Percentiles rank a stretch among this genome's conserved stretches.
phyloP scores from a whole-genome alignment of 306 rosid genomes.

The Sechiopsis laciniata region DNA sequence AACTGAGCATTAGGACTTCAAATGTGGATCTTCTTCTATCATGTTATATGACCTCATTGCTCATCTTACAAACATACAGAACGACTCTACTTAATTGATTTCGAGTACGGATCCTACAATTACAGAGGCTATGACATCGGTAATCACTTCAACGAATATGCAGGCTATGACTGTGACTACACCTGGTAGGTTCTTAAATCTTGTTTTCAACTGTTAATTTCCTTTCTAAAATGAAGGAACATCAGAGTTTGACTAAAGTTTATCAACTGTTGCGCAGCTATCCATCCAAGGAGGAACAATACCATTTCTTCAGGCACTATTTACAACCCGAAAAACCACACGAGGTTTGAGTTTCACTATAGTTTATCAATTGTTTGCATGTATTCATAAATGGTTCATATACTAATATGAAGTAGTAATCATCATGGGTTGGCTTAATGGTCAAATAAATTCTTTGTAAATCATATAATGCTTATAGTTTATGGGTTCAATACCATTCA shows the following conservation, averaged over 20 bases:
- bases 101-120: constrained; percentile 93
- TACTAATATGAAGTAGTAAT: neutral
- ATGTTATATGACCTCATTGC: constrained; percentile 20
- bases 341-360: constrained; percentile 42
- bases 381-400: neutral
- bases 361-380: neutral
- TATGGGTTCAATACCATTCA: too few species aligned
- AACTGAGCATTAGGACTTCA: neutral
- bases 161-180: constrained; percentile 82
- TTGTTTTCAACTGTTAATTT: constrained; percentile 2
- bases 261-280: constrained; percentile 42
- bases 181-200: constrained; percentile 46
- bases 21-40: neutral
- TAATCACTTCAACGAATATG: constrained; percentile 90
- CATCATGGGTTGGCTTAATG: too few species aligned
- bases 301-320: constrained; percentile 82
- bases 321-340: constrained; percentile 61
- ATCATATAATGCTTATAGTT: too few species aligned
- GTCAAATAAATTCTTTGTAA: too few species aligned
- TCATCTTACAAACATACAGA: constrained; percentile 46
- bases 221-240: neutral
- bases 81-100: constrained; percentile 80
- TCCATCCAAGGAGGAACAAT: constrained; percentile 69
- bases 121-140: constrained; percentile 92
- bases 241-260: constrained; percentile 23